Evolutionary conservation across 2,329 filamentous ascomycete species (phyloP).

Genomic region (Hymenoscyphus linearis): DNA sequence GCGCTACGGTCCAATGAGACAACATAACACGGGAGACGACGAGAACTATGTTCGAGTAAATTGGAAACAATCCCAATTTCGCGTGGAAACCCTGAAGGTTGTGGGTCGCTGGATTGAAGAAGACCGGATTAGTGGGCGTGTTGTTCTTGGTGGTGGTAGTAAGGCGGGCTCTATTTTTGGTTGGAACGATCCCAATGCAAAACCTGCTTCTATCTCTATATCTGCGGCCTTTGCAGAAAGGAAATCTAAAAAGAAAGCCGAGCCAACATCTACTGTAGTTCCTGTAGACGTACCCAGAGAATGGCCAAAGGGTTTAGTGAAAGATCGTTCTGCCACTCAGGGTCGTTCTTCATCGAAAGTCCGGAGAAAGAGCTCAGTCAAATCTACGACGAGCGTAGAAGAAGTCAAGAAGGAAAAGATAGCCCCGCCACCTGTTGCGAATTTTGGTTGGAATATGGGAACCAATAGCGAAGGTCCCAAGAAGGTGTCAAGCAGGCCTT

Average conservation of each 20-base stretch:
- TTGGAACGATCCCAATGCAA: slow-evolving; percentile 50
- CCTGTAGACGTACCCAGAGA: slow-evolving; percentile 23
- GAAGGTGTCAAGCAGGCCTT: background rate
- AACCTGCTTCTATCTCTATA: slow-evolving; percentile 45
- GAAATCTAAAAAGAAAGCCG: slow-evolving; percentile 16
- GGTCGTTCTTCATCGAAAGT: slow-evolving; percentile 17
- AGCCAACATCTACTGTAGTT: slow-evolving; percentile 7
- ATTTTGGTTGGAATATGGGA: slow-evolving; percentile 23
- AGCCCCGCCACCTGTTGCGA: slow-evolving; percentile 11
- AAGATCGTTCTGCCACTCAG: slow-evolving; percentile 19
- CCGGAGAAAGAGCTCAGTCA: slow-evolving; percentile 21
- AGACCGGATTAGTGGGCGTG: slow-evolving; percentile 50
- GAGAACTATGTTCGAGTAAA: slow-evolving; percentile 55
- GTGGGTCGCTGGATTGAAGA: slow-evolving; percentile 64
- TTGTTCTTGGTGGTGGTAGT: slow-evolving; percentile 40
- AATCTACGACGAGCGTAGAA: slow-evolving; percentile 8
- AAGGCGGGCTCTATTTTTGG: slow-evolving; percentile 51
- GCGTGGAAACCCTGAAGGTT: slow-evolving; percentile 49
- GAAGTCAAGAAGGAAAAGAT: slow-evolving; percentile 8
- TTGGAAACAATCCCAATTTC: slow-evolving; percentile 52
- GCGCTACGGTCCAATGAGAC: slow-evolving; percentile 52
- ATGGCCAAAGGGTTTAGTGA: slow-evolving; percentile 23
- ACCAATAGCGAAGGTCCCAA: background rate
- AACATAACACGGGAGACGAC: slow-evolving; percentile 51
- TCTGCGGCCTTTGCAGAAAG: slow-evolving; percentile 23